A percentile compares a stretch with the other conserved stretches of the same genome.
Evolutionary conservation across 2,329 filamentous ascomycete genomes (phyloP).

Genomic region (Moelleriella libera): DNA sequence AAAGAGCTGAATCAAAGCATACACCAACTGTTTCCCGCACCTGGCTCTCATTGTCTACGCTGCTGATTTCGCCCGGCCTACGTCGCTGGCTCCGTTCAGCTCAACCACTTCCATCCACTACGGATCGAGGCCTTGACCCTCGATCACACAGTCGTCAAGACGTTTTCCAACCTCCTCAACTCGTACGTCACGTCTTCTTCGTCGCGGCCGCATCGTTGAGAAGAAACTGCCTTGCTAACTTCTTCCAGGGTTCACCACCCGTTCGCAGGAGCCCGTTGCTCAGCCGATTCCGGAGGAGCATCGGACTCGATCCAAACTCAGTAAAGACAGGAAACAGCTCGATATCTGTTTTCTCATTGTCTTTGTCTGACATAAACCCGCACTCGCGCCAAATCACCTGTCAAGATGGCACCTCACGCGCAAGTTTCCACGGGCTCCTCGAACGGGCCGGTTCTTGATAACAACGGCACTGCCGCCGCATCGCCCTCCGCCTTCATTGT

Average conservation of each 20-base stretch:
- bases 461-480: constrained; percentile 31
- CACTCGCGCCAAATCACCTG: constrained; percentile 19
- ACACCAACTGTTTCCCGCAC: too few relatives aligned
- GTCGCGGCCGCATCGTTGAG: neutral
- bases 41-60: neutral
- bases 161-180: constrained; percentile 97
- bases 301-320: constrained; percentile 48
- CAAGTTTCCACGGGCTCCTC: constrained; percentile 40
- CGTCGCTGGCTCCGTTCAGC: neutral
- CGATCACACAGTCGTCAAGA: constrained; percentile 66
- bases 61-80: neutral
- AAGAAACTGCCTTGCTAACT: neutral
- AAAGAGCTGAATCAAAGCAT: too few relatives aligned
- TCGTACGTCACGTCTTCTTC: constrained; percentile 48
- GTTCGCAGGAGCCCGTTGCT: constrained; percentile 92
- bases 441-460: constrained; percentile 42
- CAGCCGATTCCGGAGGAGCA: constrained; percentile 74
- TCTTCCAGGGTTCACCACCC: constrained; percentile 69
- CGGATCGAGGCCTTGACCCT: constrained; percentile 35
- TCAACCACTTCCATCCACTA: constrained; percentile 4
- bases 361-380: constrained; percentile 3
- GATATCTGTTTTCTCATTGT: constrained; percentile 5
- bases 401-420: constrained; percentile 84
- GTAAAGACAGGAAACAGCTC: constrained; percentile 23
- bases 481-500: constrained; percentile 64